Base-by-base conservation (phyloP, 2,329 filamentous ascomycete genomes). In the Phialophora macrospora region DNA sequence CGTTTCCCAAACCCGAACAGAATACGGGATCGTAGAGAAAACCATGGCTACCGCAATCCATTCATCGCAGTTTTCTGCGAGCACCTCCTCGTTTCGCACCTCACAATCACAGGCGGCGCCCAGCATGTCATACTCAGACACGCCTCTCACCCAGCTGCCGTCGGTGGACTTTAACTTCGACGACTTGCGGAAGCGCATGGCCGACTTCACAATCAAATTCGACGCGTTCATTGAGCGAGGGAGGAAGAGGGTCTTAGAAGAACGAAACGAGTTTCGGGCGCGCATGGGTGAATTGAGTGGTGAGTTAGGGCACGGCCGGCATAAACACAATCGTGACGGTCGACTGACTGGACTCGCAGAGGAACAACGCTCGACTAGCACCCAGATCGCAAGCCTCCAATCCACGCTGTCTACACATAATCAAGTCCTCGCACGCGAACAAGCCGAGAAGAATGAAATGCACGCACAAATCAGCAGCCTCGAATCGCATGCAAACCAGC, bases 161-260 rank as follows among this genome's bases (percentile, higher is more conserved):
- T 91, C 85, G 76, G 91, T 96, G 78, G 93, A 97, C 79, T 98
- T 99, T 77, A 93, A 93, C 65, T 98, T 98, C 78, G 93, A 98
- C 73, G 92, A 97, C 72, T 80, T 99, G 75, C 93, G 94, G 79
- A 92, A 94, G 74, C 91, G 93, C 79, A 98, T 99, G 95, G 86
- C 89, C 61, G 92, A 91, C 69, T 99, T 99, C 77, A 97, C 91
- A 0, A 85, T 87, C 8, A 90, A 88, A 72, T 99, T 99, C 73
- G 95, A 99, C 76, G 88, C 89, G 0, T 98, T 97, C 73, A 97
- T 99, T 69, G 94, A 97, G 75, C 88, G 91, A 70, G 93, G 93
- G 0, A 86, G 94, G 57, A 96, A 96, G 78, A 87, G 91, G 60
- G 92, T 98, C 0, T 78, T 98, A 7, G 93, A 97, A 74, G 93